Conservation (phyloP, 352 stramenopile species). For the Thalassiosira mediterranea region DNA sequence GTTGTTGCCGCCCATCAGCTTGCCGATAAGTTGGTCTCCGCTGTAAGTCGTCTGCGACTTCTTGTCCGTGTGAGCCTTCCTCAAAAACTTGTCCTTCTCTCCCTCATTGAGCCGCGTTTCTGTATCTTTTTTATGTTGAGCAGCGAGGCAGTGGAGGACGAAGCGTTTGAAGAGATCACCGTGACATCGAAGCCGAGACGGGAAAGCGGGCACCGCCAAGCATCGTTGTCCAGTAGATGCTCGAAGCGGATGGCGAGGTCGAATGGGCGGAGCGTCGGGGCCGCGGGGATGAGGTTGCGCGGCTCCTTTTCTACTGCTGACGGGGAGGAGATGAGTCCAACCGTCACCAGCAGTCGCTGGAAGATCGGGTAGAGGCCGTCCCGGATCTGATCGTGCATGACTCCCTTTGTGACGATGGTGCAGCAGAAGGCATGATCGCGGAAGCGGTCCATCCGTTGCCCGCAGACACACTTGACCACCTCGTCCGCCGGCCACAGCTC, state of each 20-base stretch:
- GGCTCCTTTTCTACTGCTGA: not conserved
- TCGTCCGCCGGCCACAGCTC: constrained; percentile 10
- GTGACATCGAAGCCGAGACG: constrained; percentile 19
- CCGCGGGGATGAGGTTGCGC: not conserved
- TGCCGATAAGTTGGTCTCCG: constrained; percentile 1
- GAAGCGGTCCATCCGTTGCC: constrained; percentile 19
- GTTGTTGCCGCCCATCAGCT: not conserved
- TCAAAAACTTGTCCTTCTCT: constrained; percentile 3
- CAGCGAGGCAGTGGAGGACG: not conserved
- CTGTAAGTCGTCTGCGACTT: not conserved
- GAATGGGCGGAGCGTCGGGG: not conserved
- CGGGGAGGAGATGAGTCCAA: not conserved
- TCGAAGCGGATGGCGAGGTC: not conserved
- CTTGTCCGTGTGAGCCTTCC: constrained; percentile 5
- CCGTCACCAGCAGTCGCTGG: not conserved
- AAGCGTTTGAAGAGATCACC: constrained; percentile 11
- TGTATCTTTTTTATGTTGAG: not conserved
- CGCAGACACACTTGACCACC: constrained; percentile 8
- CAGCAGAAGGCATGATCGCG: constrained; percentile 16
- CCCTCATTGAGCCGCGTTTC: not conserved
- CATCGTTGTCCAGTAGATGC: not conserved
- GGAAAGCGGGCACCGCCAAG: not conserved
- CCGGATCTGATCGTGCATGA: constrained; percentile 7
- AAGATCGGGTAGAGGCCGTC: constrained; percentile 1
- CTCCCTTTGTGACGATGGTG: not conserved